Evolutionary conservation across 352 stramenopile genomes (phyloP).

Genomic region (Stephanocyclus meneghinianus): DNA sequence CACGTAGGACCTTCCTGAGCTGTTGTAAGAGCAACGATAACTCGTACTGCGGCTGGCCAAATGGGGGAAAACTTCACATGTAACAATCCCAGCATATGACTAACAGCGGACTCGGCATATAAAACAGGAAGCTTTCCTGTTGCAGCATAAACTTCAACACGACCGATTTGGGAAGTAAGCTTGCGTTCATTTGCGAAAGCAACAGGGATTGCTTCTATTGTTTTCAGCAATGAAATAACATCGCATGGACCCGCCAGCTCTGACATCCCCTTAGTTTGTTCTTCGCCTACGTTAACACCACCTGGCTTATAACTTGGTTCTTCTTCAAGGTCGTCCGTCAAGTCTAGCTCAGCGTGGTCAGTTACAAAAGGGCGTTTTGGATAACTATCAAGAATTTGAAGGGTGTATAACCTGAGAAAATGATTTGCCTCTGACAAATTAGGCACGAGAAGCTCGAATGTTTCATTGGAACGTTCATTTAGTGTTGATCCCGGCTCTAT

Average conservation of each 20-base stretch:
- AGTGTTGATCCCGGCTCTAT: constrained; percentile 47
- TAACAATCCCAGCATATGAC: constrained; percentile 80
- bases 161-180: constrained; percentile 59
- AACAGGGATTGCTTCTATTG: constrained; percentile 72
- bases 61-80: constrained; percentile 81
- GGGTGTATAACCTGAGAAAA: constrained; percentile 77
- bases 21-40: constrained; percentile 62
- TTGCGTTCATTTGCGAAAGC: constrained; percentile 66
- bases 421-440: constrained; percentile 73
- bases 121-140: constrained; percentile 72
- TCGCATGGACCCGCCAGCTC: constrained; percentile 63
- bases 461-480: constrained; percentile 58
- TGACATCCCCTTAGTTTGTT: constrained; percentile 11
- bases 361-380: constrained; percentile 70
- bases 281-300: constrained; percentile 3
- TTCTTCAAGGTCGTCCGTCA: constrained; percentile 81
- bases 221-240: constrained; percentile 65
- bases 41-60: constrained; percentile 64
- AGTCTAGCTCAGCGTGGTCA: constrained; percentile 79
- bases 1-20: constrained; percentile 58
- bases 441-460: constrained; percentile 58
- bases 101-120: constrained; percentile 74
- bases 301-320: constrained; percentile 52
- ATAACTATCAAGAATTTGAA: constrained; percentile 75
- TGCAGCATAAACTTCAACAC: constrained; percentile 70